phyloP scores from a whole-genome alignment of 768 basidiomycete genomes.

The Hericium alpestre region DNA sequence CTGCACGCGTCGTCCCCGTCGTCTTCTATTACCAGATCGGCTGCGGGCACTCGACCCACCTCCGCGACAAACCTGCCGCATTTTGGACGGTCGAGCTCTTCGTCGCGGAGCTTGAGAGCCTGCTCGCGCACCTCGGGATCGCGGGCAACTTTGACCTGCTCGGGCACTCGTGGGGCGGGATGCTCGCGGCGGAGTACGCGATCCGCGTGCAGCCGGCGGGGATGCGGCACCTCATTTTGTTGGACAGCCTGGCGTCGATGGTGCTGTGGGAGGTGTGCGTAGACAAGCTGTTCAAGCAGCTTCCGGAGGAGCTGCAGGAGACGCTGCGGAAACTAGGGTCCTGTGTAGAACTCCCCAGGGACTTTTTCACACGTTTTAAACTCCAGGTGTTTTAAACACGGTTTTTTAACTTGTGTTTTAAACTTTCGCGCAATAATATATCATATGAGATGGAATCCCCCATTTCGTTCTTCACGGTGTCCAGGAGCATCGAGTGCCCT shows the following conservation, averaged over 20 bases:
- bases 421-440: too few species aligned
- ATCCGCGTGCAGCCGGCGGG: constrained; percentile 32
- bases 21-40: constrained; percentile 47
- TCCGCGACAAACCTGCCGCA: constrained; percentile 23
- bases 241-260: constrained; percentile 35
- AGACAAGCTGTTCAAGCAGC: constrained; percentile 19
- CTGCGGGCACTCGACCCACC: constrained; percentile 40
- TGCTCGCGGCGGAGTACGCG: constrained; percentile 34
- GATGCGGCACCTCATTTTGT: constrained; percentile 34
- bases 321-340: constrained; percentile 29
- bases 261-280: constrained; percentile 29
- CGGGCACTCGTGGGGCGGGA: constrained; percentile 54
- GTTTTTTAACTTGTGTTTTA: too few species aligned
- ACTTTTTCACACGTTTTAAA: too few species aligned
- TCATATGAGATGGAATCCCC: too few species aligned
- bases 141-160: constrained; percentile 29
- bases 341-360: too few species aligned
- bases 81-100: constrained; percentile 43
- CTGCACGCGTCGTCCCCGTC: constrained; percentile 30
- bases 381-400: too few species aligned
- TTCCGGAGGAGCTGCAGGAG: constrained; percentile 34
- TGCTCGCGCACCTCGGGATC: constrained; percentile 33
- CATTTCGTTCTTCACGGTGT: too few species aligned
- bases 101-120: constrained; percentile 41
- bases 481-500: too few species aligned